A percentile compares a stretch with the other conserved stretches of the same genome.
These are phyloP conservation scores for Collybia sp. DNA, from an alignment of 768 basidiomycete species.

Conservation along the genomic window DNA sequence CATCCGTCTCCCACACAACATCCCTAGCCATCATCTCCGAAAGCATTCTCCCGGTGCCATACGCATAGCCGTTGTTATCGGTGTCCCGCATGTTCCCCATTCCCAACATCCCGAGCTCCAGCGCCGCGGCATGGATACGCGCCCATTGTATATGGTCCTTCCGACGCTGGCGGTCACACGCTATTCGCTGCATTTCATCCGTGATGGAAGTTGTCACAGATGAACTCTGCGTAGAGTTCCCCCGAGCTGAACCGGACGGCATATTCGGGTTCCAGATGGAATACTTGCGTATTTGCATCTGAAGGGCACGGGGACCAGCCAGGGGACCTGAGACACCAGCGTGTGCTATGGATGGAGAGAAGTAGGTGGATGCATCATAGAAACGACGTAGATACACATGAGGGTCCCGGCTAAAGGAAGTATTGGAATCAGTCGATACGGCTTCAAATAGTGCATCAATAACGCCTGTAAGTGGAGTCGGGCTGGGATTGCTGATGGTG, in stretches of 20 bases:
- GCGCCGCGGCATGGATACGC: constrained; percentile 57
- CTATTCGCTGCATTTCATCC: constrained; percentile 63
- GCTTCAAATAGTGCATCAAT: constrained; percentile 55
- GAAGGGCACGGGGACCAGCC: constrained; percentile 52
- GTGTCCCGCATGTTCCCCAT: constrained; percentile 33
- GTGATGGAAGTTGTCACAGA: constrained; percentile 18
- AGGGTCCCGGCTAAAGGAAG: constrained; percentile 30
- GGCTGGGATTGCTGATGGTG: constrained; percentile 41
- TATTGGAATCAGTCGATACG: constrained; percentile 30
- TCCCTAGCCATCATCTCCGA: constrained; percentile 61
- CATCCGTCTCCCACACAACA: constrained; percentile 61
- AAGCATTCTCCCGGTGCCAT: constrained; percentile 40
- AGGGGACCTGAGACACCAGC: constrained; percentile 51
- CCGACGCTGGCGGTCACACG: constrained; percentile 51
- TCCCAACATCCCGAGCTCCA: constrained; percentile 51
- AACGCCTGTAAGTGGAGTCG: constrained; percentile 44
- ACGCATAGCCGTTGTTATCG: constrained; percentile 38
- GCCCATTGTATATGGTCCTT: constrained; percentile 69
- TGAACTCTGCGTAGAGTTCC: constrained; percentile 9
- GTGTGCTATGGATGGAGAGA: constrained; percentile 42
- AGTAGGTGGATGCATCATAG: constrained; percentile 46
- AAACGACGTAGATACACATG: constrained; percentile 43
- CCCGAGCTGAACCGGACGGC: constrained; percentile 7
- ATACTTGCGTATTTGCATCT: constrained; percentile 53
- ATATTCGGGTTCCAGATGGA: constrained; percentile 45